A percentile compares a stretch with the other conserved stretches of the same genome.
These are phyloP conservation scores for Reutealis trisperma DNA, from an alignment of 345 rosid genomes.

Conservation along the genomic window DNA sequence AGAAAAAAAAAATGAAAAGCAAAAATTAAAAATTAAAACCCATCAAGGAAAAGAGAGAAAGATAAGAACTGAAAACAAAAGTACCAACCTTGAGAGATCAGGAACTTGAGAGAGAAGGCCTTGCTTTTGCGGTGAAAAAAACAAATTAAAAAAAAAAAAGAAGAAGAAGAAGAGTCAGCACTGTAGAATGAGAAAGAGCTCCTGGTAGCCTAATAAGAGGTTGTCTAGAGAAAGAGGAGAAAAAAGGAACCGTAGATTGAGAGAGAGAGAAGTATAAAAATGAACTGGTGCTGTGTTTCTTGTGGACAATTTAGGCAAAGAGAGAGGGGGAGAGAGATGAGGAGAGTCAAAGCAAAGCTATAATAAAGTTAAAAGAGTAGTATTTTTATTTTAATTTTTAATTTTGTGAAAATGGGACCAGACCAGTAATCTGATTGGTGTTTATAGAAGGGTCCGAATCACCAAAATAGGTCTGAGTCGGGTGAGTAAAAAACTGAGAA, in stretches of 20 bases:
- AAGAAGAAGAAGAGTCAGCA: background rate
- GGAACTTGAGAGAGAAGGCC: background rate
- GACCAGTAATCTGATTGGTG: too few species aligned
- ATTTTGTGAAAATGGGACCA: too few species aligned
- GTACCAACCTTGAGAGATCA: constrained; percentile 40
- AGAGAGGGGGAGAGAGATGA: constrained; percentile 18
- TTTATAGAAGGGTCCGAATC: too few species aligned
- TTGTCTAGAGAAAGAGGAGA: constrained; percentile 18
- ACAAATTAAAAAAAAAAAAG: background rate
- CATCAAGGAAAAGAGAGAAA: constrained; percentile 4
- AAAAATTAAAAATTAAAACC: background rate
- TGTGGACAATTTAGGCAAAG: constrained; percentile 30
- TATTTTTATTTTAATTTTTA: too few species aligned
- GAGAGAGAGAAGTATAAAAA: constrained; percentile 15
- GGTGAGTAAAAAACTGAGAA: too few species aligned
- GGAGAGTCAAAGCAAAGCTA: constrained; percentile 41
- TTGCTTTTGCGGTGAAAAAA: constrained; percentile 18
- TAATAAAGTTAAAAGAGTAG: constrained; percentile 16
- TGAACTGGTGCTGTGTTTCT: constrained; percentile 25
- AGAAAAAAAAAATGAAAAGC: constrained; percentile 5
- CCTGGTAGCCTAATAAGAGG: constrained; percentile 2
- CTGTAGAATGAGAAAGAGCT: constrained; percentile 16
- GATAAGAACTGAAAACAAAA: constrained; percentile 6
- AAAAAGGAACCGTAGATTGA: constrained; percentile 1
- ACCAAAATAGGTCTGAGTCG: too few species aligned